Conservation (phyloP, 768 basidiomycete genomes). For the Mycena galericulata region DNA sequence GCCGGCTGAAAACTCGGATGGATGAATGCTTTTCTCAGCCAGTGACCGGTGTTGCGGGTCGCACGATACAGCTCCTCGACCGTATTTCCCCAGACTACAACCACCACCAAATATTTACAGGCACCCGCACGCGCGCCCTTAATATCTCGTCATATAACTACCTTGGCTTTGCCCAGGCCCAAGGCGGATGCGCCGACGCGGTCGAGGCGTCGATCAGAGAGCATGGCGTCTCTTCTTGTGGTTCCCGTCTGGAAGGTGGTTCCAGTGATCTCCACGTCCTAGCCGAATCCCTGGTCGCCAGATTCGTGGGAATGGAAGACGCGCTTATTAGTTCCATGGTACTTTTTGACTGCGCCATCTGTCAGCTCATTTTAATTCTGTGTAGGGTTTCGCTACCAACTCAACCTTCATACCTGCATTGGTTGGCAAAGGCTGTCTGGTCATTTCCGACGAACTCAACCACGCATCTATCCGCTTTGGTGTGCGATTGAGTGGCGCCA, state of each 20-base stretch:
- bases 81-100: constrained; percentile 88
- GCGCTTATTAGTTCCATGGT: constrained; percentile 94
- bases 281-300: constrained; percentile 88
- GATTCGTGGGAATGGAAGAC: constrained; percentile 92
- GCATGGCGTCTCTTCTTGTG: constrained; percentile 85
- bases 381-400: constrained; percentile 72
- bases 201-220: constrained; percentile 85
- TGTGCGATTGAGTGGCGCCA: constrained; percentile 87
- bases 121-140: constrained; percentile 86
- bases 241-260: constrained; percentile 85
- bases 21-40: constrained; percentile 97
- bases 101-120: constrained; percentile 80
- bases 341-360: constrained; percentile 52
- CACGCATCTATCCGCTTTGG: constrained; percentile 98
- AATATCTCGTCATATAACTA: constrained; percentile 99
- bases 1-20: constrained; percentile 92
- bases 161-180: constrained; percentile 95
- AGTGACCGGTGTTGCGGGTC: constrained; percentile 94
- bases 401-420: constrained; percentile 94
- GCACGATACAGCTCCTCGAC: constrained; percentile 90
- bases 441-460: constrained; percentile 97
- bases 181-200: constrained; percentile 94
- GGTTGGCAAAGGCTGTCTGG: constrained; percentile 91
- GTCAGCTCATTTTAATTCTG: neutral
- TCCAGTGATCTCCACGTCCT: constrained; percentile 85